These are phyloP conservation scores for Elaeis oleifera DNA, from an alignment of 202 grass and related monocot species.

Conservation along the genomic window DNA sequence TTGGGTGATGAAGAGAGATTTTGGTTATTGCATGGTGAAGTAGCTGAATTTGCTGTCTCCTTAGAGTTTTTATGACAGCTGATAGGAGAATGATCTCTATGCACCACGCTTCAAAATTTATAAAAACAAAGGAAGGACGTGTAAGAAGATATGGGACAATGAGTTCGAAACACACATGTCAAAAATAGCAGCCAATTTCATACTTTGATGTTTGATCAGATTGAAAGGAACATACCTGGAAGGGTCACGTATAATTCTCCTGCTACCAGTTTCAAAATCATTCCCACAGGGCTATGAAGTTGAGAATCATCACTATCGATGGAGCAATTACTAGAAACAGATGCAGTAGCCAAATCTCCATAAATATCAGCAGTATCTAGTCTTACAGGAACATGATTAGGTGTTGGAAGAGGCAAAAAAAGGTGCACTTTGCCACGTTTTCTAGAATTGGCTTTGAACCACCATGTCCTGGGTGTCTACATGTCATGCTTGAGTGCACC, in stretches of 20 bases:
- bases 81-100: constrained; percentile 47
- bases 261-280: constrained; percentile 47
- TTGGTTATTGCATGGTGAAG: constrained; percentile 43
- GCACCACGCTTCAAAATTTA: constrained; percentile 31
- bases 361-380: constrained; percentile 46
- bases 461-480: constrained; percentile 50
- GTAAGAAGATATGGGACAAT: neutral
- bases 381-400: constrained; percentile 38
- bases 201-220: neutral
- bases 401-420: constrained; percentile 57
- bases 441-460: constrained; percentile 46
- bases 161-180: neutral
- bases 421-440: constrained; percentile 53
- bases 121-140: constrained; percentile 5
- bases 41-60: constrained; percentile 37
- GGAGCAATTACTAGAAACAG: constrained; percentile 89
- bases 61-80: constrained; percentile 38
- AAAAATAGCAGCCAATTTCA: no score
- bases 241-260: constrained; percentile 30
- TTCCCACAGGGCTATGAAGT: constrained; percentile 60
- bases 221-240: constrained; percentile 47
- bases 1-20: constrained; percentile 51
- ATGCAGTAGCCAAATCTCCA: constrained; percentile 60
- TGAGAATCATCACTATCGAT: constrained; percentile 78
- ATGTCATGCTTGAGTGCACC: constrained; percentile 37